A percentile compares a stretch with the other conserved stretches of the same genome.
phyloP scores from a whole-genome alignment of 2,329 filamentous ascomycete species.

The Cercospora sesami region DNA sequence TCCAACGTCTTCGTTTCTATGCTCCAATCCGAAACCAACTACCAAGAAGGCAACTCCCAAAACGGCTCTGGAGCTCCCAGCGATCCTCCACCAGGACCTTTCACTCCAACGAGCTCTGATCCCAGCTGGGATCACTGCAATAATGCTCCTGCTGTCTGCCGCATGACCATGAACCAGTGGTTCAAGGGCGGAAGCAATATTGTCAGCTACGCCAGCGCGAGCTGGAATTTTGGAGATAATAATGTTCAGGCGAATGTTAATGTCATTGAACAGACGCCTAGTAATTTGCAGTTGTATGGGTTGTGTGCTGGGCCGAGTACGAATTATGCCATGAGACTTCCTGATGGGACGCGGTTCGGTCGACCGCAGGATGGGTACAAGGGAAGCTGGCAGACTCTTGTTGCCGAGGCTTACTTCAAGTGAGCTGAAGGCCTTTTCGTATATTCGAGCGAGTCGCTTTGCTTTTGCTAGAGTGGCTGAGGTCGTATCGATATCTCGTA shows the following conservation, averaged over 20 bases:
- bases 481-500: not conserved
- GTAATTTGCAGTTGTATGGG: constrained; percentile 15
- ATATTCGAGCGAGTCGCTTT: not conserved
- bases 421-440: not conserved
- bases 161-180: constrained; percentile 31
- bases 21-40: constrained; percentile 56
- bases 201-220: constrained; percentile 40
- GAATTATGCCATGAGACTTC: constrained; percentile 19
- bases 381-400: constrained; percentile 20
- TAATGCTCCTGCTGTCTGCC: constrained; percentile 28
- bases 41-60: constrained; percentile 32
- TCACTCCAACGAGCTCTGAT: constrained; percentile 32
- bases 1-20: constrained; percentile 51
- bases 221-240: constrained; percentile 40
- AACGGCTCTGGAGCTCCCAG: not conserved
- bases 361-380: constrained; percentile 14
- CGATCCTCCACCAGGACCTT: constrained; percentile 40
- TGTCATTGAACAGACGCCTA: constrained; percentile 13
- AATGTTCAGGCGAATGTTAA: constrained; percentile 16
- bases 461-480: not conserved
- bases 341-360: constrained; percentile 16
- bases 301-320: constrained; percentile 1
- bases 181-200: constrained; percentile 33
- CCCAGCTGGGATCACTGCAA: constrained; percentile 32
- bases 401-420: constrained; percentile 7